phyloP scores from a whole-genome alignment of 257 asterid species.

The Orobanche coerulescens region DNA sequence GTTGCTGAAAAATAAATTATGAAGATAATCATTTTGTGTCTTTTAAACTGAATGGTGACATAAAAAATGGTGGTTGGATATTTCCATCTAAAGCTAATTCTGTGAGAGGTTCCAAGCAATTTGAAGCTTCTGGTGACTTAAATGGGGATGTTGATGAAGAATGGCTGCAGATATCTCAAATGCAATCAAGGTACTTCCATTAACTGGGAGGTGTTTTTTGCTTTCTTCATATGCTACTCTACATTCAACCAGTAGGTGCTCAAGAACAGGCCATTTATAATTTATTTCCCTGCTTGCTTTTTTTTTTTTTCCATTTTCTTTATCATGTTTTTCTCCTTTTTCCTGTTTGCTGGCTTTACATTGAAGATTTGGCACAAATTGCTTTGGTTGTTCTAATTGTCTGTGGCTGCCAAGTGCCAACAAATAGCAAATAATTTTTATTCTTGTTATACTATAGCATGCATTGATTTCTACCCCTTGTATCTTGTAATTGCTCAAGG shows the following conservation, averaged over 20 bases:
- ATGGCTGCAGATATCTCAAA: conserved; percentile 61
- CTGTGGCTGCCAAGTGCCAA: no score
- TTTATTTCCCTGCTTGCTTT: background rate
- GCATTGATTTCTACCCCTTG: no score
- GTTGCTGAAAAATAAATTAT: background rate
- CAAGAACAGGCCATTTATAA: background rate
- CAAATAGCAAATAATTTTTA: no score
- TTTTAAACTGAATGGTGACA: conserved; percentile 14
- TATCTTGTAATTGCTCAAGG: background rate
- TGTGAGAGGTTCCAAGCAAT: conserved; percentile 24
- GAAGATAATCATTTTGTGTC: background rate
- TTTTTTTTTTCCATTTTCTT: background rate
- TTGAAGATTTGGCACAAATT: no score
- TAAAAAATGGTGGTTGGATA: conserved; percentile 9
- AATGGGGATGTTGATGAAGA: conserved; percentile 56
- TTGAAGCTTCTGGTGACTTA: conserved; percentile 31
- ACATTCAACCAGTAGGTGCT: background rate
- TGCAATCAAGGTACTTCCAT: conserved; percentile 63
- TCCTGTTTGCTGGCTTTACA: no score
- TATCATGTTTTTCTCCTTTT: background rate
- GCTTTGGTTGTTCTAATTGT: no score
- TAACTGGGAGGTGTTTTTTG: background rate
- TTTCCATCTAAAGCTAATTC: conserved; percentile 30
- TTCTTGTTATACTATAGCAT: no score
- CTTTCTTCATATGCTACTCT: background rate